A percentile compares a stretch with the other conserved stretches of the same genome.
phyloP scores from a whole-genome alignment of 2,329 filamentous ascomycete genomes.

The Monosporascus ibericus region DNA sequence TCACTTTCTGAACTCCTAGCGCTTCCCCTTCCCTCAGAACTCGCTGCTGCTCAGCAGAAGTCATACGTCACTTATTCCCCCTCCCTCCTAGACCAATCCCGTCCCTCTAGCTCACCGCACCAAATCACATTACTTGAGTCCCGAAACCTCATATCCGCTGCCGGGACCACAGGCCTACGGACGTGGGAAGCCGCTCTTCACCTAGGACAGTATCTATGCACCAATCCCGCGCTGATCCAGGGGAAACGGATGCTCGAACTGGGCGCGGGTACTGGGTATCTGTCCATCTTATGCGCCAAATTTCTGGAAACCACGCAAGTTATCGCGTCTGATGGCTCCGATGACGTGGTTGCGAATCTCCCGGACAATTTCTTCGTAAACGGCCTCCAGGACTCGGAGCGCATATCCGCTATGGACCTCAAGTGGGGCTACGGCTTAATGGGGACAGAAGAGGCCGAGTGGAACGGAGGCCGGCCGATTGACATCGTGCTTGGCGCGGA shows the following conservation, averaged over 20 bases:
- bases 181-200: slow-evolving; percentile 80
- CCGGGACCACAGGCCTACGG: slow-evolving; percentile 67
- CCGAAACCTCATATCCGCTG: slow-evolving; percentile 60
- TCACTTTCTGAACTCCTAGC: slow-evolving; percentile 60
- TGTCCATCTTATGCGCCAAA: slow-evolving; percentile 69
- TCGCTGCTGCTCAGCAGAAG: slow-evolving; percentile 62
- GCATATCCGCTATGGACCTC: slow-evolving; percentile 47
- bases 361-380: slow-evolving; percentile 66
- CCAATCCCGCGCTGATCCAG: slow-evolving; percentile 36
- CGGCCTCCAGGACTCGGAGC: slow-evolving; percentile 43
- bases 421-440: slow-evolving; percentile 59
- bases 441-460: slow-evolving; percentile 49
- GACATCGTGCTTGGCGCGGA: slow-evolving; percentile 71
- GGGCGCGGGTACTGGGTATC: slow-evolving; percentile 69
- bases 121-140: slow-evolving; percentile 63
- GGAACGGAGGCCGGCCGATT: slow-evolving; percentile 40
- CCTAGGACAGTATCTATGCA: slow-evolving; percentile 61
- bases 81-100: slow-evolving; percentile 26
- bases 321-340: slow-evolving; percentile 68
- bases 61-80: slow-evolving; percentile 67
- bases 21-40: slow-evolving; percentile 57
- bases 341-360: slow-evolving; percentile 62
- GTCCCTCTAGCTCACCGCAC: slow-evolving; percentile 4
- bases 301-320: slow-evolving; percentile 53
- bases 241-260: slow-evolving; percentile 62